Percentiles rank a stretch among this genome's conserved stretches.
Conservation (phyloP, 1,139 yeast species). For the Suhomyces anneliseae region DNA sequence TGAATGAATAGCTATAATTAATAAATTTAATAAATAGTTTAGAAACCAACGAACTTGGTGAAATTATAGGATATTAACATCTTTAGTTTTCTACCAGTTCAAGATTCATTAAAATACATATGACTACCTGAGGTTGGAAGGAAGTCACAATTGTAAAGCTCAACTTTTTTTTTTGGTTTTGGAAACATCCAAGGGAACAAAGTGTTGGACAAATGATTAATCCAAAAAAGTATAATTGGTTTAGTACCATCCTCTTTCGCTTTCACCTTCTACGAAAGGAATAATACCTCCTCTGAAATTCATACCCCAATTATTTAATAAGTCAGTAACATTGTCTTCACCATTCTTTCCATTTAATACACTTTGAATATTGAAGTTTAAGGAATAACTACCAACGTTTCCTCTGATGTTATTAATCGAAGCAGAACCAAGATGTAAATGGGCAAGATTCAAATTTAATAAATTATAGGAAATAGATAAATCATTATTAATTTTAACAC, state of each 20-base stretch:
- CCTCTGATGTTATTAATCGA: conserved; percentile 25
- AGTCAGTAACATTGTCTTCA: conserved; percentile 8
- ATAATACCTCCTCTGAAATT: conserved; percentile 25
- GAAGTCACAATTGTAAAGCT: no score
- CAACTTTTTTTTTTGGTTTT: no score
- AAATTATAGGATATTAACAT: no score
- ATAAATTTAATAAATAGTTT: no score
- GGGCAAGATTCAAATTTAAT: conserved; percentile 29
- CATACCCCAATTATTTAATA: conserved; percentile 29
- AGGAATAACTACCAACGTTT: conserved; percentile 28
- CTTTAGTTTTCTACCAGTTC: no score
- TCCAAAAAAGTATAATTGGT: no score
- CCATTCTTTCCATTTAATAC: neutral
- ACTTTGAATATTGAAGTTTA: conserved; percentile 24
- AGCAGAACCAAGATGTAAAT: conserved; percentile 23
- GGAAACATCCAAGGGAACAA: no score
- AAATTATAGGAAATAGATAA: conserved; percentile 38
- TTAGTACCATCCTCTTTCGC: conserved; percentile 39
- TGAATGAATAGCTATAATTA: neutral
- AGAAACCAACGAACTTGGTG: neutral
- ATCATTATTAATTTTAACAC: conserved; percentile 39
- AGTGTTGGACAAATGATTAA: no score
- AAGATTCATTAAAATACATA: no score
- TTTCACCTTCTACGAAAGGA: conserved; percentile 37
- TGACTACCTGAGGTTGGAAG: no score